A percentile compares a stretch with the other conserved stretches of the same genome.
Evolutionary conservation across 306 rosid species (phyloP).

Genomic region (Cicer arietinum): DNA sequence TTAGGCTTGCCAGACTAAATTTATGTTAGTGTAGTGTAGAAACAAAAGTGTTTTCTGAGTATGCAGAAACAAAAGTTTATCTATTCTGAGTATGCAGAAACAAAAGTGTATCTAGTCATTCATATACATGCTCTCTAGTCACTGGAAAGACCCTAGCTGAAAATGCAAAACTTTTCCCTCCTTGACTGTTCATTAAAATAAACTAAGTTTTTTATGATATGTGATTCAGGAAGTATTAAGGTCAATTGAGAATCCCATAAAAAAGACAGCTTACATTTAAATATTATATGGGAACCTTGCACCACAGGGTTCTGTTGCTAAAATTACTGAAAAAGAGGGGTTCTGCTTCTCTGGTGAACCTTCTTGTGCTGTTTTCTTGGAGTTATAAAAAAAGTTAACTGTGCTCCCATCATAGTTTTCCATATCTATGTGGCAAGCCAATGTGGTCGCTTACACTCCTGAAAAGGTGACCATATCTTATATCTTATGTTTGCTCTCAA

Average conservation of each 20-base stretch:
- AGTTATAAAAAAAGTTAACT: constrained; percentile 8
- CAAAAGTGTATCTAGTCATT: background rate
- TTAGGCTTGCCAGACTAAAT: no score
- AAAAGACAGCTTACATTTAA: constrained; percentile 90
- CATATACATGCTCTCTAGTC: constrained; percentile 55
- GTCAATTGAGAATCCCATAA: constrained; percentile 90
- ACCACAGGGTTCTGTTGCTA: constrained; percentile 93
- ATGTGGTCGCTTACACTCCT: no score
- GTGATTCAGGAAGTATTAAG: constrained; percentile 76
- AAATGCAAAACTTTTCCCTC: constrained; percentile 77
- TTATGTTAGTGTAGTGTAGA: no score
- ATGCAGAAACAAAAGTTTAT: no score
- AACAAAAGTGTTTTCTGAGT: no score
- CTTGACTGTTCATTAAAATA: constrained; percentile 39
- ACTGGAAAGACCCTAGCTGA: constrained; percentile 90
- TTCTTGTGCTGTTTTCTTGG: constrained; percentile 39
- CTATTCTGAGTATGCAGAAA: no score
- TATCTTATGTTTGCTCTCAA: no score
- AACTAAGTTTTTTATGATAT: constrained; percentile 23
- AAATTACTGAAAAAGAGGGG: constrained; percentile 98
- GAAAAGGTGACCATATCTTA: no score
- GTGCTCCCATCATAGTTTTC: background rate
- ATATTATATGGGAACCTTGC: constrained; percentile 90
- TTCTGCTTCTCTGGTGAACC: constrained; percentile 82
- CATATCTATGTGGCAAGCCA: background rate